Evolutionary conservation across 805 yeast genomes (phyloP), one percentile per base, ranked within the genome.

Genomic region (Wickerhamomyces mucosus): DNA sequence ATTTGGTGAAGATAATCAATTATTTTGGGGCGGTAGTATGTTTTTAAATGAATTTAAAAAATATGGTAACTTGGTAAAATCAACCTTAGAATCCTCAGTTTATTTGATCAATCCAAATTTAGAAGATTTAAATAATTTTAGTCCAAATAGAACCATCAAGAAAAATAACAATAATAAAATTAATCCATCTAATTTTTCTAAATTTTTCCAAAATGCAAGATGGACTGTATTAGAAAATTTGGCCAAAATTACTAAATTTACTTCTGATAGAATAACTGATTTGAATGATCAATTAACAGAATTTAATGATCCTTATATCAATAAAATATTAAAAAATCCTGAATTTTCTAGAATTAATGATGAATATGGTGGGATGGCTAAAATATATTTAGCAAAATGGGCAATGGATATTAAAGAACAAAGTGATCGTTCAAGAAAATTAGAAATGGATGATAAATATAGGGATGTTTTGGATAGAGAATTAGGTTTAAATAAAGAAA

Each of bases 311-410:
- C 69, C 3, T 52, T 38, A 4, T 29, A 28, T 67, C 16, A 71
- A 69, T 43, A 69, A 69, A 32, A 54, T 81, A 39, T 61, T 89
- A 26, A 68, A 63, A 34, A 76, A 78, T 40, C 92, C 95, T 1
- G 94, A 84, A 45, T 94, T 89, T 10, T 69, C 67, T 45, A 72
- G 68, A 34, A 72, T 89, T 17, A 83, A 92, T 36, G 82, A 84
- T 40, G 97, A 89, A 40, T 92, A 88, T 51, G 24, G 24, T 11
- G 97, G 88, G 49, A 76, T 89, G 31, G 97, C 97, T 0, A 70
- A 88, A 33, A 80, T 86, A 4, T 89, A 85, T 53, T 63, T 89
- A 37, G 97, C 97, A 5, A 88, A 86, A 59, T 92, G 97, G 97
- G 96, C 97, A 0, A 69, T 84, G 44, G 84, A 84, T 18, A 92